A percentile compares a stretch with the other conserved stretches of the same genome.
phyloP scores from a whole-genome alignment of 257 asterid species.

The Anisodus tanguticus region DNA sequence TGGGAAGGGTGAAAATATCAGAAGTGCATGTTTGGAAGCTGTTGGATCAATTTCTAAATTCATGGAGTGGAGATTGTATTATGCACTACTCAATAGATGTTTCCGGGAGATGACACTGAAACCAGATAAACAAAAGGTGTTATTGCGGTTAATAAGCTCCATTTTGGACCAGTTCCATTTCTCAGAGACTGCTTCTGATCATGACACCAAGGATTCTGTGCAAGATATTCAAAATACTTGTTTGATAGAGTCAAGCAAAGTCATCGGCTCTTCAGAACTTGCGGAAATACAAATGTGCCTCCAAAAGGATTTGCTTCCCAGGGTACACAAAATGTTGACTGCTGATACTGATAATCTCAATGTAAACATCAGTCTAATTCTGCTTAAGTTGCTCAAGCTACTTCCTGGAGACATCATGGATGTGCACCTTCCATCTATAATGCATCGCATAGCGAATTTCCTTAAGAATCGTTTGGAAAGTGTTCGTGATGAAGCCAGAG shows the following conservation, averaged over 20 bases:
- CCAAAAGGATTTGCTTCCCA: constrained; percentile 67
- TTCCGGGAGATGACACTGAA: constrained; percentile 70
- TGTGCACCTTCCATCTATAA: constrained; percentile 74
- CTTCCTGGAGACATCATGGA: constrained; percentile 86
- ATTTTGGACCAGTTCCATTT: constrained; percentile 82
- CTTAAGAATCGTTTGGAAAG: constrained; percentile 80
- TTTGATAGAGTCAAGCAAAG: constrained; percentile 39
- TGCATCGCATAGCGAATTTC: constrained; percentile 88
- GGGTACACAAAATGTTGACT: constrained; percentile 71
- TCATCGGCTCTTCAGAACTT: constrained; percentile 39
- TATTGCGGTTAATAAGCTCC: constrained; percentile 71
- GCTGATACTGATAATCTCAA: constrained; percentile 72
- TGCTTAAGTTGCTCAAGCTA: constrained; percentile 83
- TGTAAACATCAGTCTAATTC: constrained; percentile 71
- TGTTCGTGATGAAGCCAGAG: constrained; percentile 89
- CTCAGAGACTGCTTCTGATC: constrained; percentile 44
- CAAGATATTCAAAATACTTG: constrained; percentile 48
- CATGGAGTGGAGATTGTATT: constrained; percentile 78
- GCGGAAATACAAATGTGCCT: constrained; percentile 54
- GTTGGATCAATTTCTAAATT: constrained; percentile 75
- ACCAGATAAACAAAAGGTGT: constrained; percentile 73
- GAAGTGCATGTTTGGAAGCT: constrained; percentile 79
- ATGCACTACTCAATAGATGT: constrained; percentile 65
- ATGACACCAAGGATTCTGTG: constrained; percentile 46
- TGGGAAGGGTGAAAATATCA: constrained; percentile 90